These are phyloP conservation scores for Letharia lupina DNA, from an alignment of 495 filamentous ascomycete genomes.

Conservation along the genomic window DNA sequence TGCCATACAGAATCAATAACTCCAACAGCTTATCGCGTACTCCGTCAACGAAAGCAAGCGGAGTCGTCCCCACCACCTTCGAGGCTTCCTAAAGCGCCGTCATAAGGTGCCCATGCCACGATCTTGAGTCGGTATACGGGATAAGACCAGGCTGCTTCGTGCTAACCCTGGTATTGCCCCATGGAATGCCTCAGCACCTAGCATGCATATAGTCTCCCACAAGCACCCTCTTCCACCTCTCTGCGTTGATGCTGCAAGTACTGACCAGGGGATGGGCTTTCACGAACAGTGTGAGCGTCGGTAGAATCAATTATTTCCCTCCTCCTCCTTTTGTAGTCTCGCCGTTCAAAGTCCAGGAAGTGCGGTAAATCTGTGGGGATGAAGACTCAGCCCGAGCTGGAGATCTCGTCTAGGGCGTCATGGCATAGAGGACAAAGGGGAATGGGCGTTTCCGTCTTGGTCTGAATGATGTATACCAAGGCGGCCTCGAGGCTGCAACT, in stretches of 20 bases:
- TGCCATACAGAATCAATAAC: not conserved
- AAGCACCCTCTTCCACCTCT: not conserved
- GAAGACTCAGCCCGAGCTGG: slow-evolving; percentile 9
- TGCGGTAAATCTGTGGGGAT: slow-evolving; percentile 11
- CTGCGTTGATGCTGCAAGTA: not conserved
- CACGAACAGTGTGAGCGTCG: not conserved
- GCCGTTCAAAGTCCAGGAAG: slow-evolving; percentile 20
- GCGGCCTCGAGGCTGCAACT: not conserved
- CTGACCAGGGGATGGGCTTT: not conserved
- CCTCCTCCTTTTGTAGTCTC: slow-evolving; percentile 13
- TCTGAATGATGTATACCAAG: not conserved
- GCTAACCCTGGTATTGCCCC: slow-evolving; percentile 2
- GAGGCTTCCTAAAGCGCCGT: slow-evolving; percentile 9
- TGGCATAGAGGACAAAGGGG: not conserved
- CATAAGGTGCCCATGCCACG: slow-evolving; percentile 3
- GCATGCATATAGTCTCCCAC: not conserved
- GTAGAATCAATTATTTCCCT: not conserved
- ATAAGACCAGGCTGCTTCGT: not conserved
- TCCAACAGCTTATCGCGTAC: not conserved
- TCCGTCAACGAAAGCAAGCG: not conserved
- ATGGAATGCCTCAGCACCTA: slow-evolving; percentile 5
- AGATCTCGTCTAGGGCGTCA: slow-evolving; percentile 1
- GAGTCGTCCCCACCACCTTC: not conserved
- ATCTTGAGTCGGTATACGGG: not conserved
- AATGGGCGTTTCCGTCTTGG: not conserved